Evolutionary conservation across 805 yeast genomes (phyloP).

Genomic region (Metschnikowia shivogae): DNA sequence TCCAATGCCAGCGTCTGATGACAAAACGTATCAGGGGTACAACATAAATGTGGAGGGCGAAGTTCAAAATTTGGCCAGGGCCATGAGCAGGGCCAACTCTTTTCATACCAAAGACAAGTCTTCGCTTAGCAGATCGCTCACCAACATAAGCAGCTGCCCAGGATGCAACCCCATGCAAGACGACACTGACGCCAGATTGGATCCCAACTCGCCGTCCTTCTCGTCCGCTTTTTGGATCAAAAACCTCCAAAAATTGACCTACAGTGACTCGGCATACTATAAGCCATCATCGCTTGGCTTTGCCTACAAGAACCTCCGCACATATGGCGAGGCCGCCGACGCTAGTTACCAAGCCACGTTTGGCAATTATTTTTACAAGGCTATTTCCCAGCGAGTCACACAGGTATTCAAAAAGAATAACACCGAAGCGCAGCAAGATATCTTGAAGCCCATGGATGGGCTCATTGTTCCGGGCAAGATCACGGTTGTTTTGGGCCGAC

Average conservation of each 20-base stretch:
- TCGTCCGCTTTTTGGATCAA: slow-evolving; percentile 62
- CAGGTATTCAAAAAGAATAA: slow-evolving; percentile 11
- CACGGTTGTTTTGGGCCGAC: slow-evolving; percentile 70
- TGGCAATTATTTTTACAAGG: slow-evolving; percentile 28
- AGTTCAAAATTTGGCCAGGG: slow-evolving; percentile 40
- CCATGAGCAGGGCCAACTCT: slow-evolving; percentile 16
- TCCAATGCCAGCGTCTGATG: background rate
- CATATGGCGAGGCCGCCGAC: slow-evolving; percentile 61
- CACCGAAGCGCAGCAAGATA: slow-evolving; percentile 35
- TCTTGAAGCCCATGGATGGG: slow-evolving; percentile 65
- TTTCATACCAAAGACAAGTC: slow-evolving; percentile 9
- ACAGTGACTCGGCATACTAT: slow-evolving; percentile 55
- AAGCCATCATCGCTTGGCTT: slow-evolving; percentile 57
- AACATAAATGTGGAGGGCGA: slow-evolving; percentile 28
- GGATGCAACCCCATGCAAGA: slow-evolving; percentile 11
- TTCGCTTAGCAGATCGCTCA: slow-evolving; percentile 31
- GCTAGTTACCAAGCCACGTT: slow-evolving; percentile 62
- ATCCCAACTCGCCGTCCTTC: slow-evolving; percentile 55
- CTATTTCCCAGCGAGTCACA: slow-evolving; percentile 11
- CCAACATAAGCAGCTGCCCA: slow-evolving; percentile 34
- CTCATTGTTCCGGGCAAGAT: slow-evolving; percentile 56
- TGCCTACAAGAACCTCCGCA: slow-evolving; percentile 53
- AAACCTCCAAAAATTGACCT: slow-evolving; percentile 50
- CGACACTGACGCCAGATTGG: slow-evolving; percentile 26
- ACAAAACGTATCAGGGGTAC: slow-evolving; percentile 30